Conservation (phyloP, 2,329 filamentous ascomycete genomes). For the Neopestalotiopsis rosae region DNA sequence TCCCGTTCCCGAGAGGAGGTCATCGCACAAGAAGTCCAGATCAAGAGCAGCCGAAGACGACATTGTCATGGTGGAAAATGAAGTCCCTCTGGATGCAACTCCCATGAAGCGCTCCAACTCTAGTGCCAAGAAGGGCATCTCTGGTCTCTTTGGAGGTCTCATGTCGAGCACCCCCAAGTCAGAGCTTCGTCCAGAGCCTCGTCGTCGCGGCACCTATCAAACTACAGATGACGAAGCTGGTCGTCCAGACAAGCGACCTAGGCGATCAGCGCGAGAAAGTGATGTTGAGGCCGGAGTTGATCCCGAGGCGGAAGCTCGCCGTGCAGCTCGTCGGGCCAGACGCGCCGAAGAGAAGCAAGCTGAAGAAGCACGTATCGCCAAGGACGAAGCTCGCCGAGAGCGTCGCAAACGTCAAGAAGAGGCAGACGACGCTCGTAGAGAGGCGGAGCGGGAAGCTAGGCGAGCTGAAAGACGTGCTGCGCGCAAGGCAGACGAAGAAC, state of each 20-base stretch:
- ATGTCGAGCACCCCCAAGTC: constrained; percentile 44
- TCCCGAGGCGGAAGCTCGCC: constrained; percentile 65
- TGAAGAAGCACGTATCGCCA: constrained; percentile 62
- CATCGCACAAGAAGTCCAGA: constrained; percentile 48
- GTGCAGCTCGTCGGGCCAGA: constrained; percentile 65
- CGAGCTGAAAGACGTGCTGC: constrained; percentile 59
- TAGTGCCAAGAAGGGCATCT: constrained; percentile 64
- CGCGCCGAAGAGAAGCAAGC: constrained; percentile 63
- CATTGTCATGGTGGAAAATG: constrained; percentile 60
- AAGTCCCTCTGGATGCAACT: constrained; percentile 49
- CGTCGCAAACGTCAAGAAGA: constrained; percentile 61
- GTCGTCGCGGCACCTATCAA: constrained; percentile 55
- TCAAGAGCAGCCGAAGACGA: constrained; percentile 64
- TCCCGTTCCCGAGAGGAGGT: constrained; percentile 51
- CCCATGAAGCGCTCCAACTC: constrained; percentile 67
- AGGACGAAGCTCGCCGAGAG: constrained; percentile 62
- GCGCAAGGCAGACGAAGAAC: constrained; percentile 56
- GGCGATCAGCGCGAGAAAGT: constrained; percentile 46
- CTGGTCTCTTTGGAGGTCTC: constrained; percentile 67
- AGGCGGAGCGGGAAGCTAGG: constrained; percentile 64
- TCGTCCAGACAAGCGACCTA: constrained; percentile 41
- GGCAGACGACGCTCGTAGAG: constrained; percentile 57
- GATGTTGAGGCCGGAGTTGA: constrained; percentile 59
- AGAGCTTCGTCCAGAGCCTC: constrained; percentile 42
- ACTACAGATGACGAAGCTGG: constrained; percentile 56